Evolutionary conservation across 108 stramenopile species (phyloP).

Genomic region (Nitzschia inconspicua): DNA sequence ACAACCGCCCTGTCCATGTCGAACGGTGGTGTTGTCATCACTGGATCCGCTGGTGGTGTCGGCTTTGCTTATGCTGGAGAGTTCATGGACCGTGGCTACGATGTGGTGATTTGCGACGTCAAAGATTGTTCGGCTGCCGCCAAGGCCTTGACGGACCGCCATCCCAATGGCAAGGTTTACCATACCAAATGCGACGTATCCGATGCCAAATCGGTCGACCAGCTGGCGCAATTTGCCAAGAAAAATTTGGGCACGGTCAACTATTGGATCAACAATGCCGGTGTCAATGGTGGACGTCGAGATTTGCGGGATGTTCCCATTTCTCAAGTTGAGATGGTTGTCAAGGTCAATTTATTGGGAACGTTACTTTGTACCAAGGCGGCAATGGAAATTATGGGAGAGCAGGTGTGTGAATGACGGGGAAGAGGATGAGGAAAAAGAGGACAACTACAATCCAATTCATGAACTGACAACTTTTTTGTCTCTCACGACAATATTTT

Average conservation of each 20-base stretch:
- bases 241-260: slow-evolving; percentile 80
- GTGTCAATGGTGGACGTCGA: slow-evolving; percentile 85
- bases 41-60: slow-evolving; percentile 83
- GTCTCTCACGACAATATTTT: not conserved
- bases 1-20: slow-evolving; percentile 11
- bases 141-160: slow-evolving; percentile 49
- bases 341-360: slow-evolving; percentile 84
- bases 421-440: not conserved
- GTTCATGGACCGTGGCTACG: slow-evolving; percentile 86
- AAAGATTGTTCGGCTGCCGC: slow-evolving; percentile 75
- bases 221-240: slow-evolving; percentile 71
- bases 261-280: slow-evolving; percentile 94
- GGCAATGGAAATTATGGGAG: slow-evolving; percentile 86
- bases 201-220: slow-evolving; percentile 51
- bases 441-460: too few species aligned
- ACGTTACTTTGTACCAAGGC: slow-evolving; percentile 81
- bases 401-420: slow-evolving; percentile 42
- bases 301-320: slow-evolving; percentile 74
- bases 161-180: slow-evolving; percentile 72
- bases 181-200: slow-evolving; percentile 87
- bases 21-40: slow-evolving; percentile 78
- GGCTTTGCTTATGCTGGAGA: slow-evolving; percentile 92
- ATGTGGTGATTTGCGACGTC: slow-evolving; percentile 89
- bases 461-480: too few species aligned
- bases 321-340: slow-evolving; percentile 75